Evolutionary conservation across 2,329 filamentous ascomycete species (phyloP), one percentile per base, ranked within the genome.

Genomic region (Pleoardoris graminearum): DNA sequence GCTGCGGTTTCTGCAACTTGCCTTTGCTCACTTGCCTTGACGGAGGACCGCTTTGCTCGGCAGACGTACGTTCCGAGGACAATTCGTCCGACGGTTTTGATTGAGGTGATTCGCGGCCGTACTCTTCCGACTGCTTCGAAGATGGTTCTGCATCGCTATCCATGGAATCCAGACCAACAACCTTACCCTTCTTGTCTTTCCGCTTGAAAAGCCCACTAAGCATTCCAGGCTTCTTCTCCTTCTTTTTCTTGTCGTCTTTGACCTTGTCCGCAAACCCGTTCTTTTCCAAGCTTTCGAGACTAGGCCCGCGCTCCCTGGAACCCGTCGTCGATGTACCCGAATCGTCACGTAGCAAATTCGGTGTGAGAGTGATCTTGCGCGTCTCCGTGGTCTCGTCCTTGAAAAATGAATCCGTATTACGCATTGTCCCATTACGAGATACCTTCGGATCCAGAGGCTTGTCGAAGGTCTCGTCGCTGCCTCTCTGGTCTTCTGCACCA

Each of bases 381-480:
- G 94, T 97, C 74, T 97, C 94, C 32, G 91, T 88, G 27, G 85
- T 91, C 67, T 99, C 93, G 67, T 97, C 94, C 73, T 91, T 96
- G 80, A 97, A 97, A 79, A 97, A 97, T 1, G 93, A 96, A 74
- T 97, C 93, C 4, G 91, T 93, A 69, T 95, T 95, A 58, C 93
- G 85, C 38, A 96, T 83, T 19, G 89, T 93, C 36, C 91, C 91
- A 63, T 96, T 95, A 58, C 88, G 85, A 30, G 90, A 91, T 2
- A 72, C 63, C 42, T 73, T 75, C 27, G 66, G 70, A 32, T 74
- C 71, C 53, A 71, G 65, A 62, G 77, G 75, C 30, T 73, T 67
- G 37, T 82, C 80, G 51, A 87, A 81, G 3, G 84, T 82, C 39
- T 93, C 89, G 50, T 91, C 88, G 61, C 85, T 90, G 43, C 77